A percentile compares a stretch with the other conserved stretches of the same genome.
Conservation (phyloP, 2,329 filamentous ascomycete genomes). For the Didymellaceae sp. region DNA sequence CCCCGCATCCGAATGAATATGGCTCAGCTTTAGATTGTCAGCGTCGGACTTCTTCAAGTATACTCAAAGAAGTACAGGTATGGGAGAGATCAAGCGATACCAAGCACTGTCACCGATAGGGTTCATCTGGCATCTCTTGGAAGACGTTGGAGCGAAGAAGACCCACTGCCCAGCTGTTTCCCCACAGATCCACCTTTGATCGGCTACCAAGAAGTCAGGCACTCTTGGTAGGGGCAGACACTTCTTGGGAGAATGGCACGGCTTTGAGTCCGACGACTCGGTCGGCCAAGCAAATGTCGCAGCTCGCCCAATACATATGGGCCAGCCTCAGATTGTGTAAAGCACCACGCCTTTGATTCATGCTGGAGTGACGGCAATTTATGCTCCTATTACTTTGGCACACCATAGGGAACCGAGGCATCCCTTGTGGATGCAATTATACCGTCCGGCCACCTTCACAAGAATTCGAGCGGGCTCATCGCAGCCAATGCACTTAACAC, state of each 20-base stretch:
- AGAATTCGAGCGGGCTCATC: no score
- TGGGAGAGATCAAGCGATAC: constrained; percentile 3
- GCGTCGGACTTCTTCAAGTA: no score
- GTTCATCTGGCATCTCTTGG: constrained; percentile 16
- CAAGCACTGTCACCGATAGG: constrained; percentile 15
- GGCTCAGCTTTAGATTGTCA: no score
- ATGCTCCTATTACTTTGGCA: no score
- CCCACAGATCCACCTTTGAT: constrained; percentile 18
- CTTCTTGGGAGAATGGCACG: constrained; percentile 12
- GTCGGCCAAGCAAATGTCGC: constrained; percentile 3
- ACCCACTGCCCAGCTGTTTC: constrained; percentile 24
- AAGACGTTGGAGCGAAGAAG: constrained; percentile 19
- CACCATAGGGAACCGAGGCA: no score
- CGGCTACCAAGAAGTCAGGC: constrained; percentile 22
- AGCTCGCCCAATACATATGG: neutral
- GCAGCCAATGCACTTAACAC: no score
- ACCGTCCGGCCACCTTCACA: neutral
- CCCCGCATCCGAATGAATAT: no score
- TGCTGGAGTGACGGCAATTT: neutral
- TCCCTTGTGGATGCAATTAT: no score
- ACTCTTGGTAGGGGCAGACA: constrained; percentile 19
- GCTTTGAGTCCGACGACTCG: constrained; percentile 11
- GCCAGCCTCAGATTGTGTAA: neutral
- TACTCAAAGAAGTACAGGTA: no score
- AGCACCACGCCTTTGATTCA: neutral